These are phyloP conservation scores for Microthlaspi erraticum DNA, from an alignment of 345 rosid species.

Conservation along the genomic window DNA sequence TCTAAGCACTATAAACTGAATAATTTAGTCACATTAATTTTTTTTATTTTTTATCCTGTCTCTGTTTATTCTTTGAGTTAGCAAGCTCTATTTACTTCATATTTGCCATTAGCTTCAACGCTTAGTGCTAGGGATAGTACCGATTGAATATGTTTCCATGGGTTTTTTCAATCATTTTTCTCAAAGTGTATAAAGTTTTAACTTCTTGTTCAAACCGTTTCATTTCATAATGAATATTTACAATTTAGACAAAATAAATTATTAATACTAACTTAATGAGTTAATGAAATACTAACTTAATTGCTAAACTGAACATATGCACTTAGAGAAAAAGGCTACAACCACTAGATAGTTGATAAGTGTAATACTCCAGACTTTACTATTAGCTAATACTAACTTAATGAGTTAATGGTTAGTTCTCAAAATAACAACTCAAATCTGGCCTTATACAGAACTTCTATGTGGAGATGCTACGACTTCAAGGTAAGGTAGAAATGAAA, in stretches of 20 bases:
- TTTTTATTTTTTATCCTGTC: background rate
- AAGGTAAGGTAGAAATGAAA: background rate
- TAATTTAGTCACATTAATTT: background rate
- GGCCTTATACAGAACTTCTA: background rate
- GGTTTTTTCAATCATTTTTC: background rate
- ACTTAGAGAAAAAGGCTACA: background rate
- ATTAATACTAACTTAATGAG: no score
- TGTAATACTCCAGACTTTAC: background rate
- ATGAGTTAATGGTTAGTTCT: background rate
- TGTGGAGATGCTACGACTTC: no score
- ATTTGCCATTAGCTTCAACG: no score
- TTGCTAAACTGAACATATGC: background rate
- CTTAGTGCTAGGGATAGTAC: no score
- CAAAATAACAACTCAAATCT: background rate
- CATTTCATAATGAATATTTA: no score
- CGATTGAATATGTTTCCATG: background rate
- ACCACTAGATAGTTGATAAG: background rate
- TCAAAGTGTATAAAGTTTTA: background rate
- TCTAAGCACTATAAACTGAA: background rate
- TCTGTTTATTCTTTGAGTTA: no score
- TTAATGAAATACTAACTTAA: no score
- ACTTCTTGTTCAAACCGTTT: no score
- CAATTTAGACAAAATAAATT: no score
- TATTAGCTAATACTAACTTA: background rate
- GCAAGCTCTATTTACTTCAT: no score